Base-by-base conservation (phyloP, 192 early-diverging fungal genomes). In the Backusella mclennaniae region DNA sequence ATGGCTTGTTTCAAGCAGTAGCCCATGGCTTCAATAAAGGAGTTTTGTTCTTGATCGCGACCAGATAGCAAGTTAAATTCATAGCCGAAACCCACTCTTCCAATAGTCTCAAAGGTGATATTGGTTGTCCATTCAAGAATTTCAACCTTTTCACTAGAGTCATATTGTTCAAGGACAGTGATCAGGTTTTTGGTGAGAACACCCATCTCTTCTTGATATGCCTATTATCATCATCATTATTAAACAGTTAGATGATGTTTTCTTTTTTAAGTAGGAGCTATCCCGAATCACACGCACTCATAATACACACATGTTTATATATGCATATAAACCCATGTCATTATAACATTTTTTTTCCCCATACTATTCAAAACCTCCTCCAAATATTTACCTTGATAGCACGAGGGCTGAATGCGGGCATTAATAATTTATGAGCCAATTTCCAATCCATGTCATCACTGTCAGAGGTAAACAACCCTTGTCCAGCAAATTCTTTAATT, bases 91-190 rank as follows among this genome's bases (percentile, higher is more conserved):
- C 90, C 90, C 33, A 87, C 77, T 9, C 67, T 38, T 21, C 85
- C 89, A 67, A 90, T 89, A 21, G 85, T 85, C 76, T 91, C 85
- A 52, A 91, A 82, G 21, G 90, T 85, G 23, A 89, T 73, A 36
- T 86, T 86, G 36, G 87, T 91, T 41, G 83, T 89, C 85, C 87
- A 89, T 12, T 79, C 26, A 53, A 71, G 69, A 33, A 91, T 77
- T 3, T 79, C 69, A 12, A 90, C 75, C 41, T 75, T 53, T 73
- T 83, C 82, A 15, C 74, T 67, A 17, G 73, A 53, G 8, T 69
- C 59, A 31, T 70, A 85, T 11, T 78, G 49, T 23, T 84, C 76
- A 75, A 90, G 78, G 23, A 85, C 46, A 1, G 46, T 71, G 12
- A 76, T 53, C 5, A 76, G 8, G 33, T 86, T 35, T 38, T 77